Evolutionary conservation across 192 early-diverging fungal genomes (phyloP).

Genomic region (Kappamyces sp.): DNA sequence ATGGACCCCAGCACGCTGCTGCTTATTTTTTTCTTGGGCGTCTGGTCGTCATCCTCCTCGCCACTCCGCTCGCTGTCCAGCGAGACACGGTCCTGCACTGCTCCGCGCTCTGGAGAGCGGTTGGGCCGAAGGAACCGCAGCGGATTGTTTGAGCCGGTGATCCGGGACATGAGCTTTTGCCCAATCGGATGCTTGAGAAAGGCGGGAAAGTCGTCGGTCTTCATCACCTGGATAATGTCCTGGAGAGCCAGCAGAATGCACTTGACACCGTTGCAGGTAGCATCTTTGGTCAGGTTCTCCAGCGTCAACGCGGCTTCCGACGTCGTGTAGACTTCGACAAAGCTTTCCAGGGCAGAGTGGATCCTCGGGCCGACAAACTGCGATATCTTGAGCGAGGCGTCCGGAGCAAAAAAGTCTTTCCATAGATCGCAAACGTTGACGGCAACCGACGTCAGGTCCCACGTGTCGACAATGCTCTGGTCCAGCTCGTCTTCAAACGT

Average conservation of each 20-base stretch:
- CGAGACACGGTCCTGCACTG: neutral
- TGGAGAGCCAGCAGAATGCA: conserved; percentile 45
- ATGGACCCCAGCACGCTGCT: neutral
- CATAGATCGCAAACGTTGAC: conserved; percentile 37
- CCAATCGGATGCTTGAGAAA: conserved; percentile 35
- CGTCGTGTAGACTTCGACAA: conserved; percentile 1
- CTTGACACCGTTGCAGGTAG: conserved; percentile 14
- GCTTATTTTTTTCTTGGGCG: conserved; percentile 15
- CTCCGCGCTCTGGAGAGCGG: conserved; percentile 10
- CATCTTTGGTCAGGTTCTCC: conserved; percentile 12
- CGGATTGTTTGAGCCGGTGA: neutral
- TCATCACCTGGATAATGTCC: conserved; percentile 61
- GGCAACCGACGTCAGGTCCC: conserved; percentile 16
- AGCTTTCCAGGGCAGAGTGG: neutral
- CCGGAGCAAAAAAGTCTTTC: conserved; percentile 40
- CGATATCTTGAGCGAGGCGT: conserved; percentile 25
- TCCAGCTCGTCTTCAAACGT: conserved; percentile 11
- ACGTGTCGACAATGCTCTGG: neutral
- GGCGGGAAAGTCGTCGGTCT: conserved; percentile 47
- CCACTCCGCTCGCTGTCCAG: neutral
- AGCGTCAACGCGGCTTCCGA: conserved; percentile 13
- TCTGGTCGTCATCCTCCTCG: conserved; percentile 6
- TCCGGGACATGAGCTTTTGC: neutral
- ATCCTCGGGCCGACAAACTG: neutral
- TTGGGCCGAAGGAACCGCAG: neutral